Percentiles rank a stretch among this genome's conserved stretches.
Conservation (phyloP, 129 eudicot species). For the Smallanthus sonchifolius region DNA sequence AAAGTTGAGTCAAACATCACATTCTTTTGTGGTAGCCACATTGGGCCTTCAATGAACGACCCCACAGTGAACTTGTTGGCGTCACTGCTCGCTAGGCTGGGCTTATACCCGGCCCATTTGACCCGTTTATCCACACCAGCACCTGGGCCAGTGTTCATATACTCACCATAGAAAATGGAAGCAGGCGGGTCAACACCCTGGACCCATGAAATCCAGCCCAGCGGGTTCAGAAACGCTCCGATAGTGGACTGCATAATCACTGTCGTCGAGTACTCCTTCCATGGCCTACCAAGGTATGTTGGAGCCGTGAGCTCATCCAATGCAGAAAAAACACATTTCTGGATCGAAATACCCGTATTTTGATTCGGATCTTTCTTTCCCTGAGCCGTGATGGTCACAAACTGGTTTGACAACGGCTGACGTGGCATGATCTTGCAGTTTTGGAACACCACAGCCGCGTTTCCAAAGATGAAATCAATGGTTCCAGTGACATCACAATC, state of each 20-base stretch:
- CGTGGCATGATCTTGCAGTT: constrained; percentile 60
- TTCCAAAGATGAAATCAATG: constrained; percentile 83
- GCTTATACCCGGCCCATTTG: constrained; percentile 62
- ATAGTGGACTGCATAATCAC: constrained; percentile 59
- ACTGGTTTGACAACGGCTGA: constrained; percentile 48
- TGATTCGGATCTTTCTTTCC: constrained; percentile 77
- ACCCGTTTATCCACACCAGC: constrained; percentile 43
- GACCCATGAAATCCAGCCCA: constrained; percentile 74
- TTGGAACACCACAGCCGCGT: constrained; percentile 71
- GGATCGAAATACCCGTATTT: constrained; percentile 66
- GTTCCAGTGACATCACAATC: constrained; percentile 74
- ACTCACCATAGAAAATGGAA: constrained; percentile 64
- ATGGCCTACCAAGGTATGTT: constrained; percentile 69
- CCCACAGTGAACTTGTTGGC: constrained; percentile 56
- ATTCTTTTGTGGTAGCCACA: constrained; percentile 47
- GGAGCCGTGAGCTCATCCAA: constrained; percentile 33
- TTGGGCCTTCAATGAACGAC: constrained; percentile 45
- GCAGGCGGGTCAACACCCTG: constrained; percentile 52
- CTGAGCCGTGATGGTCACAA: constrained; percentile 72
- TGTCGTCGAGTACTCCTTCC: constrained; percentile 71
- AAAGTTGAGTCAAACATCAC: constrained; percentile 43
- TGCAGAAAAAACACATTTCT: constrained; percentile 38
- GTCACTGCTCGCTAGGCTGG: constrained; percentile 33
- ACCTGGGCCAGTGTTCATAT: constrained; percentile 57
- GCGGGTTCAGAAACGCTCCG: constrained; percentile 42